A percentile compares a stretch with the other conserved stretches of the same genome.
These are phyloP conservation scores for Blastobotrys americana DNA, from an alignment of 805 yeast genomes.

Conservation along the genomic window DNA sequence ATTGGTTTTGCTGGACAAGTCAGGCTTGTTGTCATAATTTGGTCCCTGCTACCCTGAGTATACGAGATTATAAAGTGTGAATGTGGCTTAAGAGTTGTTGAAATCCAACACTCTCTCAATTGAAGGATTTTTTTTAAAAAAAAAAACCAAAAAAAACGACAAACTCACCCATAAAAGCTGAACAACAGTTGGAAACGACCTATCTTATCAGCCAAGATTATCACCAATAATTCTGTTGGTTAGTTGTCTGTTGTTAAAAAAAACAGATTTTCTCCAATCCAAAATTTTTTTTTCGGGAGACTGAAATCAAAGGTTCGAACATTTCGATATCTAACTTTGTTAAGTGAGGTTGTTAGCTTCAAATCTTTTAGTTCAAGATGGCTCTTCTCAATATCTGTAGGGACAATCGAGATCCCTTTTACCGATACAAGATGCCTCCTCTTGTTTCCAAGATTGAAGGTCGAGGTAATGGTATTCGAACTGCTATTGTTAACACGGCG, in stretches of 20 bases:
- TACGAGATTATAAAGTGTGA: background rate
- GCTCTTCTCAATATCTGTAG: conserved; percentile 80
- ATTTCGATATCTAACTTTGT: too few species aligned
- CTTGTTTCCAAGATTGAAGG: conserved; percentile 97
- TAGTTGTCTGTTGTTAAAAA: too few species aligned
- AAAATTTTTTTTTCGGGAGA: too few species aligned
- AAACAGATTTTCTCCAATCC: too few species aligned
- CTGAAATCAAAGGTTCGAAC: too few species aligned
- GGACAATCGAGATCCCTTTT: conserved; percentile 95
- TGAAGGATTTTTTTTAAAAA: background rate
- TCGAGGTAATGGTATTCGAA: conserved; percentile 98
- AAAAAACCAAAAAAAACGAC: background rate
- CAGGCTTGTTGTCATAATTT: conserved; percentile 1
- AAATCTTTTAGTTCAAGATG: conserved; percentile 32
- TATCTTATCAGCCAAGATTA: too few species aligned
- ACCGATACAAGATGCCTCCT: conserved; percentile 99
- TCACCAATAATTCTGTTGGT: too few species aligned
- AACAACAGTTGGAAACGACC: background rate
- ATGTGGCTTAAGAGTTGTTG: background rate
- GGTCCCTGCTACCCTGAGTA: background rate
- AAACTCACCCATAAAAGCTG: background rate
- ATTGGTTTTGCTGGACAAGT: background rate
- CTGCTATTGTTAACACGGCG: conserved; percentile 79
- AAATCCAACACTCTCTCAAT: background rate
- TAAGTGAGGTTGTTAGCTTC: too few species aligned